Evolutionary conservation across 2,329 filamentous ascomycete species (phyloP), one percentile per base, ranked within the genome.

Genomic region (Colletotrichum cereale): DNA sequence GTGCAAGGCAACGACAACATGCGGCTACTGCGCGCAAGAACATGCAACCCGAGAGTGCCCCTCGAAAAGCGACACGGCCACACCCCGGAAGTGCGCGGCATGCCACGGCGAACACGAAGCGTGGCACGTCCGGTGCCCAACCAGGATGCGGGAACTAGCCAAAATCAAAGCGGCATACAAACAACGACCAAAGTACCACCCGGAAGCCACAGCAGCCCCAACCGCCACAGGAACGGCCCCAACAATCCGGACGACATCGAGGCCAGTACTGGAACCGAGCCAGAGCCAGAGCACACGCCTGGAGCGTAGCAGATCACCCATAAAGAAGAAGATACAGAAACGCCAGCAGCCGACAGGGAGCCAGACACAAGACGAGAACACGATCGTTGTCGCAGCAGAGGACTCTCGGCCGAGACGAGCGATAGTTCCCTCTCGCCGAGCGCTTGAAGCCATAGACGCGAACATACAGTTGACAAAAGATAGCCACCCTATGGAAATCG

Each of bases 1-100:
- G 48, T 73, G 40, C 24, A 73, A 71, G 58, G 71, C 58, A 71
- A 62, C 26, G 11, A 52, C 31, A 61, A 53, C 26, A 73, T 71
- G 53, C 58, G 62, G 67, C 63, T 71, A 71, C 61, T 71, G 24
- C 36, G 47, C 47, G 38, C 42, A 66, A 66, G 44, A 60, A 58
- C 8, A 66, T 24, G 3, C n/a, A 34, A 66, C 31, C 63, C 31
- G 26, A 42, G 44, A 66, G 34, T 66, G 44, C 29, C 63, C 55
- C 18, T 52, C 24, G 3, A 66, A 66, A 42, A 60, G 34, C 31
- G 55, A 66, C 44, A 21, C 14, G 38, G 31, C 2, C 1, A 36
- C 5, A 14, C 55, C 44, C n/a, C 6, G 34, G 64, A 67, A 67
- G 10, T 67, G 24, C 18, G 42, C 47, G 0, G 47, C n/a, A 21